Conservation (phyloP, 1,284 basidiomycete species). For the Rhodotorula mucilaginosa region DNA sequence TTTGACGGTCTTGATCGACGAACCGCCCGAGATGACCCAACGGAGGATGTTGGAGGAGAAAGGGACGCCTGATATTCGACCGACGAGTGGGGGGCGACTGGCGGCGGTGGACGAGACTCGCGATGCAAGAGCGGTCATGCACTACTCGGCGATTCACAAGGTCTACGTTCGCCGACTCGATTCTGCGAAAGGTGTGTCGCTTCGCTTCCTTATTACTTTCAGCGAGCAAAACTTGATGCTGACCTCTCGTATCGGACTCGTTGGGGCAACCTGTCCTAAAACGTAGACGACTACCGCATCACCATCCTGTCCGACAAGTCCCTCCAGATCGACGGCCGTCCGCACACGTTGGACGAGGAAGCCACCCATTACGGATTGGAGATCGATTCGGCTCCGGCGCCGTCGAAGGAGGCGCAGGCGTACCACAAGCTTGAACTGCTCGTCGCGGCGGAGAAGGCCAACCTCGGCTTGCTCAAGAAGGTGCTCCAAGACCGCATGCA, state of each 20-base stretch:
- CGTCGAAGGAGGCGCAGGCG: no score
- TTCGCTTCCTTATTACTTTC: neutral
- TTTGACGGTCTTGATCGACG: neutral
- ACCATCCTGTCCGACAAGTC: constrained; percentile 6
- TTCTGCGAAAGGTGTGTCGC: neutral
- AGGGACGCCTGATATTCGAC: neutral
- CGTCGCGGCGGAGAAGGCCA: neutral
- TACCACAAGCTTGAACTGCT: constrained; percentile 13
- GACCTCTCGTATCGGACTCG: neutral
- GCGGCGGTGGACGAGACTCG: neutral
- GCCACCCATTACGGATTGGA: no score
- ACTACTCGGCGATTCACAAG: neutral
- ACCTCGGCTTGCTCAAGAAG: neutral
- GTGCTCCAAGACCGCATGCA: constrained; percentile 1
- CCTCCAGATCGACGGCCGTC: neutral
- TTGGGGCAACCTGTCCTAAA: no score
- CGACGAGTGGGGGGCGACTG: neutral
- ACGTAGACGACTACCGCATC: constrained; percentile 11
- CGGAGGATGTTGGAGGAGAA: neutral
- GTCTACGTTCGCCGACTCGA: constrained; percentile 12
- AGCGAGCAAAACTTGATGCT: neutral
- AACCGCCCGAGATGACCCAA: constrained; percentile 4
- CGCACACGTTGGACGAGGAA: neutral
- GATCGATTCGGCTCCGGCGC: no score
- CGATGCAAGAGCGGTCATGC: neutral